Percentiles rank a stretch among this genome's conserved stretches.
Evolutionary conservation across 257 asterid species (phyloP).

Genomic region (Solanum medicagineum): DNA sequence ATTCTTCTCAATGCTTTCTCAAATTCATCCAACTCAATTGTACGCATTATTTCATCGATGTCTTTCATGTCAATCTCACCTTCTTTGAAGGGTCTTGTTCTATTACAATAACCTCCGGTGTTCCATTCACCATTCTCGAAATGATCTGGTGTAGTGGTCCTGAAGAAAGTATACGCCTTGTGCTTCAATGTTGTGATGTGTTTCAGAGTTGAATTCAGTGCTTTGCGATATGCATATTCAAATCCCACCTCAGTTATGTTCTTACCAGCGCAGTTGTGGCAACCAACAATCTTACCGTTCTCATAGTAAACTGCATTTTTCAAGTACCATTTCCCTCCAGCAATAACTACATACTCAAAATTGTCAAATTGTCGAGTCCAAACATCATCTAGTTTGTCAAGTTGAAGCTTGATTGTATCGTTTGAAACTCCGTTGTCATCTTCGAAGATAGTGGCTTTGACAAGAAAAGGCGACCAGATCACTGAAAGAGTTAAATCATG

Average conservation of each 20-base stretch:
- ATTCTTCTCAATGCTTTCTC: constrained; percentile 12
- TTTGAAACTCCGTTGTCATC: constrained; percentile 53
- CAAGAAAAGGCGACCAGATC: constrained; percentile 77
- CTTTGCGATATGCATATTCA: constrained; percentile 40
- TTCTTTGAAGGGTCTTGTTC: constrained; percentile 36
- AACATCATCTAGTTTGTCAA: constrained; percentile 44
- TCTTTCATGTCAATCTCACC: constrained; percentile 38
- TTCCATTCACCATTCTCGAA: constrained; percentile 70
- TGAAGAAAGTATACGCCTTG: constrained; percentile 27
- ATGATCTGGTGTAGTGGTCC: constrained; percentile 59
- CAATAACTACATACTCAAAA: constrained; percentile 45
- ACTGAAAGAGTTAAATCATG: constrained; percentile 47
- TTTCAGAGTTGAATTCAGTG: constrained; percentile 30
- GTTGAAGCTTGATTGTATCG: constrained; percentile 50
- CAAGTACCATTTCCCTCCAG: constrained; percentile 62
- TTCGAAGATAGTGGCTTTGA: constrained; percentile 48
- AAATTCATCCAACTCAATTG: constrained; percentile 42
- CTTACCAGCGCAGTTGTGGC: constrained; percentile 41
- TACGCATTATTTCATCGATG: constrained; percentile 22
- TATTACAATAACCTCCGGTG: constrained; percentile 50
- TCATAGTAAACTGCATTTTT: constrained; percentile 56
- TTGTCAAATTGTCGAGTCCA: constrained; percentile 42
- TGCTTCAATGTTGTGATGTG: constrained; percentile 30
- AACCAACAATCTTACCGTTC: constrained; percentile 33
- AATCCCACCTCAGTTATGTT: constrained; percentile 52